phyloP scores from a whole-genome alignment of 148 eudicot genomes.

The Spergularia bocconei region DNA sequence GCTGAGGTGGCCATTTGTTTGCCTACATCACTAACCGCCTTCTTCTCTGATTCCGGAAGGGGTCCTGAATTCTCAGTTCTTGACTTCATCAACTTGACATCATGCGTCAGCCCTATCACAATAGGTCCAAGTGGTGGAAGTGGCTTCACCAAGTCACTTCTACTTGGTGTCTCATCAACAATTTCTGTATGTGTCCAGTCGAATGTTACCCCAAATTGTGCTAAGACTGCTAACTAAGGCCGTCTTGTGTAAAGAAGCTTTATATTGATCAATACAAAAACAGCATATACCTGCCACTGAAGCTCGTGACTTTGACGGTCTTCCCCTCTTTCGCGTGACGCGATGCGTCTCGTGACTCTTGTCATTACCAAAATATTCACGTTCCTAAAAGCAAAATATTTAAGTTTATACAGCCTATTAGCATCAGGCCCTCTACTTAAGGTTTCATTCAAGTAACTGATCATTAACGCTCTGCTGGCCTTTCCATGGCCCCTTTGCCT shows the following conservation, averaged over 20 bases:
- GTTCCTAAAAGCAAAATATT: constrained; percentile 17
- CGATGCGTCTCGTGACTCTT: constrained; percentile 22
- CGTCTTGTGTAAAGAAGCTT: neutral
- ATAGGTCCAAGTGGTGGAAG: constrained; percentile 28
- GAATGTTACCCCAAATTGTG: neutral
- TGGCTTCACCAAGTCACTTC: constrained; percentile 9
- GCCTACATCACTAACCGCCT: constrained; percentile 18
- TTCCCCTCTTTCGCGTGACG: constrained; percentile 30
- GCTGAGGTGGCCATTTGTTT: constrained; percentile 13
- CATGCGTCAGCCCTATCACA: constrained; percentile 42
- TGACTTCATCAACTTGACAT: constrained; percentile 27
- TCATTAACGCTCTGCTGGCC: no score
- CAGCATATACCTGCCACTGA: constrained; percentile 27
- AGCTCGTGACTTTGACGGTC: constrained; percentile 24
- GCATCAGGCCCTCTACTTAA: no score
- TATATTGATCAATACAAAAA: neutral
- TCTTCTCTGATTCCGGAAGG: constrained; percentile 16
- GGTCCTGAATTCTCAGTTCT: constrained; percentile 23
- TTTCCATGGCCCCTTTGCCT: no score
- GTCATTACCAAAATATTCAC: no score
- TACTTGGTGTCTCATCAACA: constrained; percentile 24
- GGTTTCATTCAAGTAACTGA: no score
- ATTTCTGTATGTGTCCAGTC: constrained; percentile 23
- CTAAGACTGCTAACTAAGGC: neutral
- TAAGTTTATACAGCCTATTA: neutral